phyloP scores from a whole-genome alignment of 345 rosid species.

The Eucalyptus marginata region DNA sequence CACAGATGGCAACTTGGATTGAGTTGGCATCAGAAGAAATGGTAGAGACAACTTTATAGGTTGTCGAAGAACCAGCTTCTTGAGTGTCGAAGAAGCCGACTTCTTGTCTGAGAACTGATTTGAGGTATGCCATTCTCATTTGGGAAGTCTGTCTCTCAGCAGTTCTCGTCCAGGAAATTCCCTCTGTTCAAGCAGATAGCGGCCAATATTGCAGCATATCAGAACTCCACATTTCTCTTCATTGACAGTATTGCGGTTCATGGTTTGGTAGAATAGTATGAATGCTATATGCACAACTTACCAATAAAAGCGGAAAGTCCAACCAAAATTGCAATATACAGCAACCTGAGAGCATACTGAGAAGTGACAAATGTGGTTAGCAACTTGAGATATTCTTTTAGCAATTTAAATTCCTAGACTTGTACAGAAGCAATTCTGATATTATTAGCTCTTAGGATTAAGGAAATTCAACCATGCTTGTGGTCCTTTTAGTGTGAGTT shows the following conservation, averaged over 20 bases:
- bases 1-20: conserved; percentile 58
- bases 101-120: conserved; percentile 58
- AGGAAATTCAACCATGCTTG: not conserved
- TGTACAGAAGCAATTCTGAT: not conserved
- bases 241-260: not conserved
- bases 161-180: conserved; percentile 64
- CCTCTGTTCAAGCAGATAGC: conserved; percentile 25
- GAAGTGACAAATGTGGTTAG: not conserved
- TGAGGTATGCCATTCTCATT: conserved; percentile 48
- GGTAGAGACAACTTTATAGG: conserved; percentile 46
- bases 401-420: not conserved
- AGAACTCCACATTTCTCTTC: not conserved
- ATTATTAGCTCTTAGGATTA: not conserved
- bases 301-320: conserved; percentile 56
- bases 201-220: not conserved
- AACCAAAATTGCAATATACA: conserved; percentile 48
- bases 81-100: conserved; percentile 59
- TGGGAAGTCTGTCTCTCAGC: conserved; percentile 61
- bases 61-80: conserved; percentile 46
- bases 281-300: conserved; percentile 5
- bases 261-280: not conserved
- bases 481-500: not conserved
- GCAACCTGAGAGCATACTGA: conserved; percentile 44
- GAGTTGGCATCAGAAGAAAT: conserved; percentile 54
- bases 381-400: not conserved